phyloP scores from a whole-genome alignment of 768 basidiomycete species.

The Postia placenta region DNA sequence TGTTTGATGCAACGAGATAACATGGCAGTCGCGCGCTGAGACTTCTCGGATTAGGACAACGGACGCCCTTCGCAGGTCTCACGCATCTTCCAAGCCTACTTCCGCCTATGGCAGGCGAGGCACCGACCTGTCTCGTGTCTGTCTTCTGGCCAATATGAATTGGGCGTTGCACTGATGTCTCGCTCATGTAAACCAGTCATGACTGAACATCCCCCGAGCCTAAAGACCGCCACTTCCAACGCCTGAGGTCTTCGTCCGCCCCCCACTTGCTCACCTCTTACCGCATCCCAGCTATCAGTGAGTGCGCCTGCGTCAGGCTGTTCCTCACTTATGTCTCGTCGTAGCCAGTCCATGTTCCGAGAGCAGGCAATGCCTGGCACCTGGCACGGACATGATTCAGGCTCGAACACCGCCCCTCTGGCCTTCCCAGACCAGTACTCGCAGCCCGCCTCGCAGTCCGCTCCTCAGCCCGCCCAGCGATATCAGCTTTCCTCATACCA shows the following conservation, averaged over 20 bases:
- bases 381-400: constrained; percentile 1
- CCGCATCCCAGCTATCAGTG: constrained; percentile 2
- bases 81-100: constrained; percentile 9
- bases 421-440: not conserved
- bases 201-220: constrained; percentile 13
- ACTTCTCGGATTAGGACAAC: constrained; percentile 12
- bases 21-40: constrained; percentile 12
- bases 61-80: constrained; percentile 2
- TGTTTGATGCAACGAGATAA: constrained; percentile 13
- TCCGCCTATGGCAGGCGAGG: constrained; percentile 20
- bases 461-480: constrained; percentile 11
- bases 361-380: constrained; percentile 2
- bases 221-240: constrained; percentile 15
- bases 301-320: constrained; percentile 1
- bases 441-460: constrained; percentile 2
- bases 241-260: constrained; percentile 9
- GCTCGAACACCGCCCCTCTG: constrained; percentile 7
- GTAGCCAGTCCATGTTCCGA: constrained; percentile 6
- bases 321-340: constrained; percentile 6
- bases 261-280: not conserved
- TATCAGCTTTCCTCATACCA: constrained; percentile 13
- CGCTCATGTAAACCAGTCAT: constrained; percentile 18
- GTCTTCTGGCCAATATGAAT: constrained; percentile 16
- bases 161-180: constrained; percentile 16
- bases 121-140: constrained; percentile 20